Base-by-base conservation (phyloP, 768 basidiomycete genomes). In the Xanthoconium stramineum region DNA sequence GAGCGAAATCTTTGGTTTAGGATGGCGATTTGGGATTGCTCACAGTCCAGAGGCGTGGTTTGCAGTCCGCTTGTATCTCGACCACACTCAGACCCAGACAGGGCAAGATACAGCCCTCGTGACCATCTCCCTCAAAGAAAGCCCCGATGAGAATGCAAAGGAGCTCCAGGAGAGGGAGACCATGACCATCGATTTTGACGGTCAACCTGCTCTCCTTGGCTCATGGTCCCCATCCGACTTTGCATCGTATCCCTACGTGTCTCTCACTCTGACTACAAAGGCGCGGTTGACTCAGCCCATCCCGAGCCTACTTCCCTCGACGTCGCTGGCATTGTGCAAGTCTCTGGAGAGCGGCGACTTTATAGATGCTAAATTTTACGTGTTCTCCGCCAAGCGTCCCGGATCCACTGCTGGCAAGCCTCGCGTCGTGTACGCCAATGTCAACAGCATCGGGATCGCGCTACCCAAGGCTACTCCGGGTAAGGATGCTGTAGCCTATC, bases 351-450 rank as follows among this genome's bases (percentile, higher is more conserved):
- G 33, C 15, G 68, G 70, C 9, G 63, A 67, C 39, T 68, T 69
- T 39, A 50, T 68, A 2, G 63, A 69, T 43, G 68, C 68, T 7
- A 70, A 66, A 35, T 69, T 72, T 39, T 61, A 72, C 14, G 70
- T 30, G 29, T 68, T 65, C 50, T 69, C 70, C 15, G 47, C 57
- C 14, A 64, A 55, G 46, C 47, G 55, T 24, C 20, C 51, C 2
- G 47, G 59, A 12, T 9, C 42, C 13, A 56, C 45, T 30, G 65
- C 59, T 50, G 56, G 62, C 24, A 64, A 36, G 14, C 69, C 67
- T 2, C 69, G 65, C 33, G 35, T 55, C 45, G 59, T 69, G 47
- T 69, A 71, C 24, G 68, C 56, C 39, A 69, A 65, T 19, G 59
- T 19, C 4, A 30, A 40, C n/a, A 62, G 67, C 50, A 50, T 62